These are phyloP conservation scores for Oryza meridionalis DNA, from an alignment of 176 grass and related monocot species.

Conservation along the genomic window DNA sequence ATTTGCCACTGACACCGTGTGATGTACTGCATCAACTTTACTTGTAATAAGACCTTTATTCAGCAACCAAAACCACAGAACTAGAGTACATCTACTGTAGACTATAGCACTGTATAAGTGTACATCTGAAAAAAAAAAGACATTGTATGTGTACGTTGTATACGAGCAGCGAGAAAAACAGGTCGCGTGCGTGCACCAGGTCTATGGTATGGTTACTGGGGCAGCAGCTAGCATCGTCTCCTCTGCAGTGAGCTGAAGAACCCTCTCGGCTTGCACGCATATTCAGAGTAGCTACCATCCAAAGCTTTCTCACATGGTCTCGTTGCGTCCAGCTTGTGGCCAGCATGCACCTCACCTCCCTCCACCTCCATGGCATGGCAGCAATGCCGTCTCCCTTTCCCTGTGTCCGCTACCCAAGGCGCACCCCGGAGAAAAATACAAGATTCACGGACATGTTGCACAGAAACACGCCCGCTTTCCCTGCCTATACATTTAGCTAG, in stretches of 20 bases:
- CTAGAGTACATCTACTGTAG: background rate
- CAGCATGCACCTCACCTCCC: background rate
- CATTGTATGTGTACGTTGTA: background rate
- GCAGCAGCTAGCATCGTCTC: background rate
- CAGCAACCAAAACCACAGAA: too few relatives aligned
- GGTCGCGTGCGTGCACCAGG: conserved; percentile 4
- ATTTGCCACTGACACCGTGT: background rate
- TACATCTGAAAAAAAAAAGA: background rate
- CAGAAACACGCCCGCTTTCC: conserved; percentile 25
- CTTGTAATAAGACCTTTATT: too few relatives aligned
- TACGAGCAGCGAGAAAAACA: background rate
- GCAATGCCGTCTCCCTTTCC: conserved; percentile 23
- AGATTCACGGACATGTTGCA: conserved; percentile 54
- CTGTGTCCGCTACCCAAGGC: conserved; percentile 7
- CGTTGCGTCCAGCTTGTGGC: conserved; percentile 41
- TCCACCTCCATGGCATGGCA: background rate
- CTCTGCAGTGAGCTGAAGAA: background rate
- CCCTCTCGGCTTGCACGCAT: background rate
- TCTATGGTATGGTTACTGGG: background rate
- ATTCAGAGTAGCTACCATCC: conserved; percentile 41
- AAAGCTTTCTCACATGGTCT: conserved; percentile 44
- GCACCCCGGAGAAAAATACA: conserved; percentile 12
- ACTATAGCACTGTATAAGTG: background rate
- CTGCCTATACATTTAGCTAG: background rate
- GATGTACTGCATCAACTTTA: too few relatives aligned